These are phyloP conservation scores for Leccinellum rugosiceps DNA, from an alignment of 768 basidiomycete species.

Conservation along the genomic window DNA sequence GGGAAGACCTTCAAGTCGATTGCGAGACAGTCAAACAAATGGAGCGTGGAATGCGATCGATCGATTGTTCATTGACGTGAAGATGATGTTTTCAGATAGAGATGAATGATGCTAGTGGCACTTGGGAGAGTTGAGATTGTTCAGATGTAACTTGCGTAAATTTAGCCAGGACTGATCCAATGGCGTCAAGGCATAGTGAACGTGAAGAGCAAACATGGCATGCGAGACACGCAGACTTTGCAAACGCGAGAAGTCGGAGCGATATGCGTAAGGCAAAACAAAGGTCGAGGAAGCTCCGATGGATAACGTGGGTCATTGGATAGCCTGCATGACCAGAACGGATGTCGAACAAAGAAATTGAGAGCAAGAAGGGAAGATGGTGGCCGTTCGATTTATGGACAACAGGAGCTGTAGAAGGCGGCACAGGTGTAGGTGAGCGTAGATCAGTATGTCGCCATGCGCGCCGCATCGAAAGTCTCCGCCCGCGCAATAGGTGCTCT, in stretches of 20 bases:
- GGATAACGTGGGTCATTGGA: neutral
- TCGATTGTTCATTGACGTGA: constrained; percentile 19
- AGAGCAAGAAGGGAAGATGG: constrained; percentile 6
- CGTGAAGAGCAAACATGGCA: constrained; percentile 14
- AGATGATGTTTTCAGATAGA: constrained; percentile 19
- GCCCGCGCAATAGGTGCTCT: constrained; percentile 52
- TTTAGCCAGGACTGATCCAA: constrained; percentile 9
- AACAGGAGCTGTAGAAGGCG: constrained; percentile 1
- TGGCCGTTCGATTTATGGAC: neutral
- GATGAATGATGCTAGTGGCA: constrained; percentile 17
- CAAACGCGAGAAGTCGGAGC: constrained; percentile 12
- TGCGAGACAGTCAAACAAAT: constrained; percentile 30
- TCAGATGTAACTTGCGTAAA: constrained; percentile 8
- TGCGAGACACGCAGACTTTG: constrained; percentile 10
- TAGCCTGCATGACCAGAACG: constrained; percentile 9
- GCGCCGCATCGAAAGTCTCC: constrained; percentile 66
- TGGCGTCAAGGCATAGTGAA: constrained; percentile 15
- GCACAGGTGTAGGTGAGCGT: constrained; percentile 4
- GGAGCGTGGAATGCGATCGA: constrained; percentile 27
- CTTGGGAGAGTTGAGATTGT: constrained; percentile 13
- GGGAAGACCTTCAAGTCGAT: constrained; percentile 10
- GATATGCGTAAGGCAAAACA: constrained; percentile 7
- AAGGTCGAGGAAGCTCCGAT: constrained; percentile 1
- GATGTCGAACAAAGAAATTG: constrained; percentile 2
- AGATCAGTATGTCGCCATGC: constrained; percentile 46